Percentiles rank a stretch among this genome's conserved stretches.
Evolutionary conservation across 257 asterid genomes (phyloP).

Genomic region (Solanum infundibuliforme): DNA sequence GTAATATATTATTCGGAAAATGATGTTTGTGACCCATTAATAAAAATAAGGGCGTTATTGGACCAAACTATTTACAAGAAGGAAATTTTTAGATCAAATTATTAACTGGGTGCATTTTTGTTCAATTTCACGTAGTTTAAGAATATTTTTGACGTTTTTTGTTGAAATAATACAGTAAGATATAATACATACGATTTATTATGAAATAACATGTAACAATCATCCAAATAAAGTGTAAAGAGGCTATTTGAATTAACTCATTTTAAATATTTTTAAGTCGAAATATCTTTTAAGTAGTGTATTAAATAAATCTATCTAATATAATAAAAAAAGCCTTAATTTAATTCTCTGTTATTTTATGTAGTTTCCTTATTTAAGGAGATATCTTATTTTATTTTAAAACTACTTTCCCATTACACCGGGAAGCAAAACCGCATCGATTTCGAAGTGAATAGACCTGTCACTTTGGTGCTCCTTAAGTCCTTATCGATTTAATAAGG

Average conservation of each 20-base stretch:
- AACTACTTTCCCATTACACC: neutral
- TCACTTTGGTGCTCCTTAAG: neutral
- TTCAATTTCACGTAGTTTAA: no score
- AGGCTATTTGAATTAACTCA: neutral
- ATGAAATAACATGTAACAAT: neutral
- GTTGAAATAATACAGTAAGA: no score
- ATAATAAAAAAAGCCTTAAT: neutral
- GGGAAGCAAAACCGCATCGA: neutral
- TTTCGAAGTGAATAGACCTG: neutral
- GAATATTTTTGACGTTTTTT: no score
- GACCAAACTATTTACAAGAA: neutral
- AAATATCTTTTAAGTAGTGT: no score
- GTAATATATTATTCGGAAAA: no score
- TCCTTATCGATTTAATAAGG: neutral
- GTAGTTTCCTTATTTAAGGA: neutral
- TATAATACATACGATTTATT: no score
- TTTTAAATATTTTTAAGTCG: no score
- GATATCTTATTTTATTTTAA: neutral
- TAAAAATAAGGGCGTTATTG: neutral
- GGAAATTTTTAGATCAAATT: no score
- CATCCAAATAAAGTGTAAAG: no score
- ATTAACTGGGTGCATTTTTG: neutral
- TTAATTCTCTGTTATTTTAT: neutral
- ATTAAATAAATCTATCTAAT: neutral
- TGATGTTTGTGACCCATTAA: no score